Base-by-base conservation (phyloP, 2,329 filamentous ascomycete genomes). In the Colletotrichum spinosum region DNA sequence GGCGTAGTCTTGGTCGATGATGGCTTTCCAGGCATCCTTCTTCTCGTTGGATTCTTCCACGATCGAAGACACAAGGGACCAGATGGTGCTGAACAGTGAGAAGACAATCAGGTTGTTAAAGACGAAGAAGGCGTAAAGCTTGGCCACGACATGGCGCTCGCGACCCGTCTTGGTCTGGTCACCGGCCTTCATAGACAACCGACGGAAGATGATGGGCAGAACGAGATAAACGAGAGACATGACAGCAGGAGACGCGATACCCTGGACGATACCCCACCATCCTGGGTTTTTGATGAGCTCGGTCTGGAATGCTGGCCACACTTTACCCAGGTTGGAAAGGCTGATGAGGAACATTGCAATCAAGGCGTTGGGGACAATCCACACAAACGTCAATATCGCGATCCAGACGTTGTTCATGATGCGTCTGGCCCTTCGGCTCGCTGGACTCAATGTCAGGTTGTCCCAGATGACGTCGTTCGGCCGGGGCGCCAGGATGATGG, bases 41-140 rank as follows among this genome's bases (percentile, higher is more conserved):
- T 84, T 78, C 13, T 64, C 59, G 4, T 83, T 76, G 0, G 87
- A 87, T 49, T 84, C 79, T 3, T 86, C 74, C 50, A 94, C 80
- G 42, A 97, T 88, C 5, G 82, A 82, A 1, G 88, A 80, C 8
- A 94, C 82, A 71, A 94, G 94, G 1, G 83, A 82, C 88, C 93
- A 97, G 13, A 94, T 79, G 2, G 92, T 89, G 49, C 92, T 93
- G 77, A 98, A 98, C 12, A 97, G 83, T 10, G 94, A 97, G 78
- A 98, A 98, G 63, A 98, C 90, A 70, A 99, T 83, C 60, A 99
- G 79, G 74, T 98, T 98, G 86, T 99, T 99, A 84, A 99, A 94
- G 56, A 97, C 88, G 78, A 99, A 99, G 81, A 99, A 99, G 15
- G 92, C 87, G 79, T 97, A 99, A 2, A 99, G 85, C 77, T 97